A percentile compares a stretch with the other conserved stretches of the same genome.
These are phyloP conservation scores for Fusarium stilboides DNA, from an alignment of 2,329 filamentous ascomycete species.

Conservation along the genomic window DNA sequence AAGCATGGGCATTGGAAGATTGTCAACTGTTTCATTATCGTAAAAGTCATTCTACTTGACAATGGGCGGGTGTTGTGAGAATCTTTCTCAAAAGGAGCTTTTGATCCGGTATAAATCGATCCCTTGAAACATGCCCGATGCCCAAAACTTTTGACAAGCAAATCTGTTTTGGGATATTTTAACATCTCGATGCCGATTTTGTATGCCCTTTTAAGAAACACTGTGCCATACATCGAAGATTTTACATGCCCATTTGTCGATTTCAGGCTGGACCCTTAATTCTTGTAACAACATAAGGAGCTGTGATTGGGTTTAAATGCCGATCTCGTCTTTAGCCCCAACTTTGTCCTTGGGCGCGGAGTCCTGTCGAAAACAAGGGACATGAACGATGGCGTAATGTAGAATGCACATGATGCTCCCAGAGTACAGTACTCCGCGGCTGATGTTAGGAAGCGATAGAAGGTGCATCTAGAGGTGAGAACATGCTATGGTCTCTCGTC, in stretches of 20 bases:
- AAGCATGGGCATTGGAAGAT: neutral
- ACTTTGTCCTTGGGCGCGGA: conserved; percentile 11
- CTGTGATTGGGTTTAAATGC: conserved; percentile 14
- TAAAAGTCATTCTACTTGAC: neutral
- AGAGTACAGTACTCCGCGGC: neutral
- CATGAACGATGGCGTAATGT: neutral
- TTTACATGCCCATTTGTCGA: conserved; percentile 12
- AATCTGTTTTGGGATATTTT: conserved; percentile 12
- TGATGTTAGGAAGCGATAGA: neutral
- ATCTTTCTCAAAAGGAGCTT: neutral
- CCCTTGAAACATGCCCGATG: neutral
- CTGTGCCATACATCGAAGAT: conserved; percentile 4
- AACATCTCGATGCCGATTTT: conserved; percentile 7
- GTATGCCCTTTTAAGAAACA: conserved; percentile 13
- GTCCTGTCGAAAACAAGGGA: conserved; percentile 2
- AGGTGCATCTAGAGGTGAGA: neutral
- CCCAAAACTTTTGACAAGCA: neutral
- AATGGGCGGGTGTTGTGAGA: no score
- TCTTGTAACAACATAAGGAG: neutral
- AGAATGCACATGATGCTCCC: neutral
- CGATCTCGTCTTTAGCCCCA: conserved; percentile 12
- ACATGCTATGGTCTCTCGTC: conserved; percentile 39
- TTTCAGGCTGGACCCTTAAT: conserved; percentile 17
- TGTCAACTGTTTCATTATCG: neutral
- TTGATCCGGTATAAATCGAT: neutral